Evolutionary conservation across 441 rosid species (phyloP), one percentile per base, ranked within the genome.

Genomic region (Populus hybrid): DNA sequence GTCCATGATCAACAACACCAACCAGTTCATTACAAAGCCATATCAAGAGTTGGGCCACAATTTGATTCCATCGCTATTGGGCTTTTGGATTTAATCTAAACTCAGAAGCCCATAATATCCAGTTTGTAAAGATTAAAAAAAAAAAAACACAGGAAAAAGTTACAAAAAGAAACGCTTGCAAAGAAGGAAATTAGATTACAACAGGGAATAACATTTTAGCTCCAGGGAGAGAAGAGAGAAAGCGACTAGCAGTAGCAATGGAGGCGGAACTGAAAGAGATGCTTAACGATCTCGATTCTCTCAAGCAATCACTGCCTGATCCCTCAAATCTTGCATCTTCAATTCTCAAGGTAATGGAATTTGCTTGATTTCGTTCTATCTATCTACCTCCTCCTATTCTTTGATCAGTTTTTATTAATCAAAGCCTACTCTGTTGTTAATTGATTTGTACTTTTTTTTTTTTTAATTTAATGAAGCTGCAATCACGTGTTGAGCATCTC

Each of bases 231-330:
- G 63, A 24, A 24, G 28, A 26, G 34, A 66, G 34, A 21, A 26
- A 40, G 59, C 24, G 57, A 46, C 64, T 19, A n/a, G n/a, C 30
- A 79, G 77, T 75, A 75, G 79, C 30, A 74, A 92, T 92, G 97
- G 98, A 94, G 88, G 84, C 50, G 30, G 98, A 90, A 85, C 79
- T 95, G 84, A 86, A 86, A 70, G 89, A 82, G 78, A 68, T 95
- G 83, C 87, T 86, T 38, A 84, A 79, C 38, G 97, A 91, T 79
- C 93, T 95, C 3, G 82, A 88, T 40, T 71, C 80, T 69, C 87
- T 95, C 72, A 88, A 85, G 83, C 83, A 78, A 75, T 89, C 92
- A 11, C 75, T 89, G 9, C 84, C 88, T 36, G 91, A 90, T 86
- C 85, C 87, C 78, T 82, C 92, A 80, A 82, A 65, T 71, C 84